Base-by-base conservation (phyloP, 129 eudicot species). In the Pseudognaphalium luteoalbum region DNA sequence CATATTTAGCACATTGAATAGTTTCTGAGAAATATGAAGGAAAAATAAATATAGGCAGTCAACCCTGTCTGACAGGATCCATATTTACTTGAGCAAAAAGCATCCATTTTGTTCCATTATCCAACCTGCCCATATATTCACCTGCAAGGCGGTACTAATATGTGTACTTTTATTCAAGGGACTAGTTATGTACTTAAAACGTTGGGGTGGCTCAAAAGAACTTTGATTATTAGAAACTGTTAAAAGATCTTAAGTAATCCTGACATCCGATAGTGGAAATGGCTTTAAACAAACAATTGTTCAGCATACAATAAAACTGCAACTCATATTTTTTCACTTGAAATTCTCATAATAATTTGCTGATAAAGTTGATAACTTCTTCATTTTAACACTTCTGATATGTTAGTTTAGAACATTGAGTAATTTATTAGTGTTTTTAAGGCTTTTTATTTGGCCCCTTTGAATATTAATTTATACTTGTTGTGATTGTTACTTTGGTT, bases 311-410 rank as follows among this genome's bases (percentile, higher is more conserved):
- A 29, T 29, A 14, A 12, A 20, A 29, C 11, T 22, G 34, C 33
- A 71, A 17, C 47, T n/a, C 15, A 59, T 61, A 21, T 17, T 25
- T 61, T 28, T 74, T 39, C 29, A 60, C 69, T 16, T 59, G 0
- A 25, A 16, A 30, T 25, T n/a, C 17, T 41, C 16, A 21, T 73
- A 41, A 41, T 14, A 74, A 12, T 61, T 62, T 74, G 20, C 78
- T 16, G 29, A 29, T 25, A 25, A 57, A 60, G 42, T 28, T 61
- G 28, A 41, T 41, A 42, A 37, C 60, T 28, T 47, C 47, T 47
- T 22, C 33, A 8, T 25, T 74, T 61, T 54, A 22, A 28, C 58
- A 28, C 60, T 47, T 47, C 54, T 14, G 5, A 47, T 47, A 57
- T 57, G 29, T 7, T n/a, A 57, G 10, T 22, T 37, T 9, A 72